These are phyloP conservation scores for Pseudonitzschia pungens DNA, from an alignment of 108 stramenopile genomes.

Conservation along the genomic window DNA sequence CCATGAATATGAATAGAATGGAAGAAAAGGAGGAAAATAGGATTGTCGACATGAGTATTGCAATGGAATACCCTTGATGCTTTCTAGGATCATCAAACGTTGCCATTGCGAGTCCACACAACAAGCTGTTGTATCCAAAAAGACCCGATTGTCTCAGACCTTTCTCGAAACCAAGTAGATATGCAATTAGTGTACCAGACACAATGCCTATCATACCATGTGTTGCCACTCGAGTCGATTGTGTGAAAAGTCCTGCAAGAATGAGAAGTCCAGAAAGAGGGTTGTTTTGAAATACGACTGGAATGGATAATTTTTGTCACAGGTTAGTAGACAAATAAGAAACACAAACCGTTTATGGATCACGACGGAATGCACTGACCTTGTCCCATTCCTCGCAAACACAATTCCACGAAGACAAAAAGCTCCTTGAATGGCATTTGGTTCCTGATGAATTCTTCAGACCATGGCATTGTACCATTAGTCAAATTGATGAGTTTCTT, in stretches of 20 bases:
- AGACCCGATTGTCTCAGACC: conserved; percentile 29
- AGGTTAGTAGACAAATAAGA: no score
- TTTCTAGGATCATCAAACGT: conserved; percentile 32
- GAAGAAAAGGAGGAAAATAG: conserved; percentile 24
- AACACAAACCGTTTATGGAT: no score
- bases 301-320: no score
- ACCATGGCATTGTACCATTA: not conserved
- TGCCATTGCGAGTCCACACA: conserved; percentile 40
- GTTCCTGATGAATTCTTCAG: not conserved
- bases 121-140: conserved; percentile 45
- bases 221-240: conserved; percentile 36
- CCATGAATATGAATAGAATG: conserved; percentile 20
- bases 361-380: not conserved
- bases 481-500: not conserved
- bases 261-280: conserved; percentile 40
- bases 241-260: conserved; percentile 35
- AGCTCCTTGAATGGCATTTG: conserved; percentile 31
- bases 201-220: conserved; percentile 40
- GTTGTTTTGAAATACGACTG: conserved; percentile 43
- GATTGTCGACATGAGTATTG: conserved; percentile 12
- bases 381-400: not conserved
- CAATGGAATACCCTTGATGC: not conserved
- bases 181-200: conserved; percentile 26
- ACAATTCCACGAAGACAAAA: not conserved
- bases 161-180: conserved; percentile 39